These are phyloP conservation scores for Fonsecaea nubica DNA, from an alignment of 2,329 filamentous ascomycete species.

Conservation along the genomic window DNA sequence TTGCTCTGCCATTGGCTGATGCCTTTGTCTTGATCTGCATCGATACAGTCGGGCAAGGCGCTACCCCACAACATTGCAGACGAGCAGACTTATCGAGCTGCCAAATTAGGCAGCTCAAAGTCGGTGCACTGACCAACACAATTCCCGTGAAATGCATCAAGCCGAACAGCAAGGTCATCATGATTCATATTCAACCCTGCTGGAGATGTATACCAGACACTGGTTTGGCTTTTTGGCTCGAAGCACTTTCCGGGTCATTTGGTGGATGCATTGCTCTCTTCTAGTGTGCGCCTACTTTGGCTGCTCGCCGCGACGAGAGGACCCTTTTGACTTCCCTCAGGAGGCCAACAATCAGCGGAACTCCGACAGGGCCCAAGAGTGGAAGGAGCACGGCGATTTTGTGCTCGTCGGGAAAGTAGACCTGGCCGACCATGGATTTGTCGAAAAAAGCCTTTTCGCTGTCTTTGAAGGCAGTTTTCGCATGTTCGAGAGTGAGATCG, in stretches of 20 bases:
- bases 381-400: constrained; percentile 97
- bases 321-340: constrained; percentile 77
- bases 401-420: constrained; percentile 98
- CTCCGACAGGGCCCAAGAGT: constrained; percentile 85
- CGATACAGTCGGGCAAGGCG: not conserved
- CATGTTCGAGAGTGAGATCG: constrained; percentile 74
- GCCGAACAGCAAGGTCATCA: not conserved
- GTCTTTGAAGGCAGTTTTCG: constrained; percentile 82
- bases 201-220: not conserved
- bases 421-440: constrained; percentile 97
- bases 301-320: constrained; percentile 42
- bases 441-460: constrained; percentile 97
- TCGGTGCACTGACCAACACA: not conserved
- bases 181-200: constrained; percentile 2
- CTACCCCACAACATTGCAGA: constrained; percentile 19
- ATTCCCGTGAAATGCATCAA: not conserved
- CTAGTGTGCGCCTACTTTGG: constrained; percentile 31
- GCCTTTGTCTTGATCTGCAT: not conserved
- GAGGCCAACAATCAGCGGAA: constrained; percentile 83
- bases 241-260: not conserved
- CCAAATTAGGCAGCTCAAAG: constrained; percentile 31
- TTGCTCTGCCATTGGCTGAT: constrained; percentile 2
- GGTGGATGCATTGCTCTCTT: not conserved
- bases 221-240: not conserved
- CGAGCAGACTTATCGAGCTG: constrained; percentile 27